Evolutionary conservation across 352 stramenopile genomes (phyloP).

Genomic region (Blastocystis hominis): DNA sequence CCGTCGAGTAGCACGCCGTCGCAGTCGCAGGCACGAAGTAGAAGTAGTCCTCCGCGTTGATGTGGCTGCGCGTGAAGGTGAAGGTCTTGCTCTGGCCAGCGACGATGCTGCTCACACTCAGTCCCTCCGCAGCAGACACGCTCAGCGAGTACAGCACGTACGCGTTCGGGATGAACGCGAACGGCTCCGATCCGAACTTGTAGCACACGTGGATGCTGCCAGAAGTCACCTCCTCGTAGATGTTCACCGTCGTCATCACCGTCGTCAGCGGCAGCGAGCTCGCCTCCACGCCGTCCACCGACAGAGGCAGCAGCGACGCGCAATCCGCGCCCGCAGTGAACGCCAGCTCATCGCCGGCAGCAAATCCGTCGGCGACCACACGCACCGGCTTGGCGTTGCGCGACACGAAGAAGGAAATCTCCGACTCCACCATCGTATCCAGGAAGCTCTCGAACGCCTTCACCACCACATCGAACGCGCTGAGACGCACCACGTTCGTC

Average conservation of each 20-base stretch:
- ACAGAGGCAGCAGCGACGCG: neutral
- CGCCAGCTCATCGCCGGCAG: neutral
- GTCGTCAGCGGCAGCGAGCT: neutral
- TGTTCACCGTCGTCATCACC: neutral
- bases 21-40: conserved; percentile 45
- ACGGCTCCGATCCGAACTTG: conserved; percentile 50
- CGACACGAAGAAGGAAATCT: conserved; percentile 38
- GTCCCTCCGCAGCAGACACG: neutral
- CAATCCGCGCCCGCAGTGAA: conserved; percentile 6
- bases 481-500: neutral
- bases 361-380: conserved; percentile 14
- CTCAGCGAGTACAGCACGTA: conserved; percentile 47
- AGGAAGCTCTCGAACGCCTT: conserved; percentile 41
- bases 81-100: conserved; percentile 46
- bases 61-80: conserved; percentile 9
- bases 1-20: neutral
- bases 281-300: neutral
- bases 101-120: neutral
- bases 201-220: conserved; percentile 44
- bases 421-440: neutral
- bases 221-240: conserved; percentile 8
- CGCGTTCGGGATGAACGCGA: neutral
- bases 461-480: conserved; percentile 36
- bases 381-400: conserved; percentile 38
- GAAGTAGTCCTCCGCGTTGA: conserved; percentile 4